Evolutionary conservation across 345 rosid species (phyloP), one percentile per base, ranked within the genome.

Genomic region (Salix brachista): DNA sequence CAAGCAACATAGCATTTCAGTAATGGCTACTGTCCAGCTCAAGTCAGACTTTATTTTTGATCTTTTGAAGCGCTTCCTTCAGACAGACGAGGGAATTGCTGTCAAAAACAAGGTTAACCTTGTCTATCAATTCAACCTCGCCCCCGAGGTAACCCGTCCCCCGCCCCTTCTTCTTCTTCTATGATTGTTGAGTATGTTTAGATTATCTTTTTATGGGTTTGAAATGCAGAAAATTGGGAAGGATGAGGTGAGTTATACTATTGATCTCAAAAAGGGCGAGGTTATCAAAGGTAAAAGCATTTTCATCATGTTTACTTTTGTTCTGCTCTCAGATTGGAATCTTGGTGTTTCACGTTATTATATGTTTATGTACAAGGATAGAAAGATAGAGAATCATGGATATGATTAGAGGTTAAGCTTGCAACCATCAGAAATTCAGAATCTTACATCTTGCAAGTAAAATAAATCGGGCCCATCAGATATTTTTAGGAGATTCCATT

Each of bases 211-310:
- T 41, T 62, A 26, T 17, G 46, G 58, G 73, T 69, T 26, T 65
- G 67, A 4, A 25, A 16, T 75, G 72, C 81, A 96, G 99, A 96
- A 92, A 93, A 80, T 96, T 80, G 99, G 99, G 73, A 70, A 91
- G 52, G 87, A 93, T 72, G 98, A 96, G 87, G 97, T 92, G 77
- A 74, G 83, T 67, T 92, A 79, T 79, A 79, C 88, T 76, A 87
- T 96, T 56, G 91, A 96, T 91, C 93, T 96, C 77, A 96, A 96
- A 91, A 91, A 90, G 87, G 99, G 99, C 72, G 88, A 91, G 77
- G 94, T 93, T 67, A 84, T 78, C 28, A 90, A 91, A 93, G 98
- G 99, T 96, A 75, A n/a, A 85, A 73, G 76, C 6, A 75, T 73
- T 75, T 23, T 6, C 30, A 28, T 46, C 34, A 21, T 19, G 7